Base-by-base conservation (phyloP, 2,329 filamentous ascomycete species). In the Tricladium varicosporioides region DNA sequence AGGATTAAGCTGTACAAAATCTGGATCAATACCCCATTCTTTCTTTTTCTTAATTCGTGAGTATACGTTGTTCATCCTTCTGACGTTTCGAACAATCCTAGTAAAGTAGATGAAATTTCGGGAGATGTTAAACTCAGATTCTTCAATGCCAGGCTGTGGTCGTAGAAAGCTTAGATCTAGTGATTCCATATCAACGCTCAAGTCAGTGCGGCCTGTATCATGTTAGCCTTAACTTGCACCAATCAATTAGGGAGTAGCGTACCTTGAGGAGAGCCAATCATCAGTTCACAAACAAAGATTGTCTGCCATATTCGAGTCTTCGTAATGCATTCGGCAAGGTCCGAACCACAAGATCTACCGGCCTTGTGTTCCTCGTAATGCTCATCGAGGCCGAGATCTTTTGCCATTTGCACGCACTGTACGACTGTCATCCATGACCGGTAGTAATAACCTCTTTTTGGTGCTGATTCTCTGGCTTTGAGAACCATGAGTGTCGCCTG, bases 371-470 rank as follows among this genome's bases (percentile, higher is more conserved):
- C 84, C 57, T 89, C 86, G 60, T 85, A 85, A 73, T 97, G 93
- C 62, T 96, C 91, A 69, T 97, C 87, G 5, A 97, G 77, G 16
- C 92, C 91, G 32, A 97, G 78, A 69, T 97, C 93, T 68, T 95
- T 94, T 22, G 86, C 91, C 91, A 97, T 96, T 48, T 92, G 88
- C 7, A 96, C 88, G 61, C 93, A 91, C 59, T 92, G 91, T 53
- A 96, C 93, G 16, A 96, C 85, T 5, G 89, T 91, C 85, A 97
- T 96, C 93, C 94, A 97, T 0, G 94, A 97, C 40, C 93, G 87
- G 74, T 94, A 97, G 72, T 94, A 97, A 70, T 97, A 97, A 1
- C 94, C 94, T 59, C 91, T 86, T 70, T 96, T 96, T 0, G 93
- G 92, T 8, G 89, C 86, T n/a, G 90, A 89, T 72, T 97, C 93